phyloP scores from a whole-genome alignment of 139 green algal genomes.

The Picochlorum sp. region DNA sequence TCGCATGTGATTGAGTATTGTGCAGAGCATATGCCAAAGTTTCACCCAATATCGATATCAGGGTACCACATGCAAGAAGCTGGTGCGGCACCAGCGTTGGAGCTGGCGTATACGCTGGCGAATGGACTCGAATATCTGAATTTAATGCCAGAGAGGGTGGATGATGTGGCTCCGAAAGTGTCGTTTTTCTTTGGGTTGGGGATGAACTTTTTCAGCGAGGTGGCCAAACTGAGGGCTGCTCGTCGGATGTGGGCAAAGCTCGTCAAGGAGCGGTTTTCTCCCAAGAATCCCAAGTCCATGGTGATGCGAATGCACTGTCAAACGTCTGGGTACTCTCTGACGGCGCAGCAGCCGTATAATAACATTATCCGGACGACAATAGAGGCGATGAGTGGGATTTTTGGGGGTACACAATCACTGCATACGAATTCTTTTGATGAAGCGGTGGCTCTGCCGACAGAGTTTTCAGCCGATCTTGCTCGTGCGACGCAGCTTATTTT shows the following conservation, averaged over 20 bases:
- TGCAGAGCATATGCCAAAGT: slow-evolving; percentile 44
- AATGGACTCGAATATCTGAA: slow-evolving; percentile 63
- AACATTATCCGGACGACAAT: slow-evolving; percentile 46
- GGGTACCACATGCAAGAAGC: slow-evolving; percentile 57
- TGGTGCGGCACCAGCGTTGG: slow-evolving; percentile 36
- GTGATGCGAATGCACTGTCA: slow-evolving; percentile 59
- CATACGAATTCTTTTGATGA: slow-evolving; percentile 71
- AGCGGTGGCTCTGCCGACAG: slow-evolving; percentile 57
- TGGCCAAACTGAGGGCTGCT: slow-evolving; percentile 57
- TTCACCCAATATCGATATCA: slow-evolving; percentile 57
- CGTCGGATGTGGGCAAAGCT: slow-evolving; percentile 52
- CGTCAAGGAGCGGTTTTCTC: slow-evolving; percentile 35
- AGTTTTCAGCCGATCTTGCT: slow-evolving; percentile 45
- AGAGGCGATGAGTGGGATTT: slow-evolving; percentile 49
- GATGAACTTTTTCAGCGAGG: slow-evolving; percentile 59
- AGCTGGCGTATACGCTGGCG: slow-evolving; percentile 59
- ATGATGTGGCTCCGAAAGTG: slow-evolving; percentile 37
- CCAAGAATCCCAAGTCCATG: slow-evolving; percentile 41
- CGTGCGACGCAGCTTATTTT: slow-evolving; percentile 65
- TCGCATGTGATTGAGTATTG: slow-evolving; percentile 63
- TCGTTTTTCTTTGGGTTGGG: slow-evolving; percentile 58
- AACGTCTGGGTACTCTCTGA: slow-evolving; percentile 43
- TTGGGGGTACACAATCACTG: slow-evolving; percentile 62
- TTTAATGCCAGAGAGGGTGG: slow-evolving; percentile 41
- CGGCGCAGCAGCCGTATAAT: slow-evolving; percentile 43